Conservation (phyloP, 768 basidiomycete species). For the Lyophyllum shimeji region DNA sequence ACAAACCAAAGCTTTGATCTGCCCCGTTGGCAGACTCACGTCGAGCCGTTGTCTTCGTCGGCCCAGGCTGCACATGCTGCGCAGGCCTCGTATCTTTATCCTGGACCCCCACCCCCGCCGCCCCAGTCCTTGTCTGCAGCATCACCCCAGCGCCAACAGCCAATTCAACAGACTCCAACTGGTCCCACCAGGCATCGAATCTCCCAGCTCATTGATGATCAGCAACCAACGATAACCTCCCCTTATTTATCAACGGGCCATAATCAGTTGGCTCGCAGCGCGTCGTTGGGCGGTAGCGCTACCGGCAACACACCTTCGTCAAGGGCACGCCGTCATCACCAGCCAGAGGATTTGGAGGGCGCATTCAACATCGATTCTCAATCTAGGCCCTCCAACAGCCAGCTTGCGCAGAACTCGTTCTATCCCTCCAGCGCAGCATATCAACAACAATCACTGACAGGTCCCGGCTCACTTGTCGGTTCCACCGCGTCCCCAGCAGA, state of each 20-base stretch:
- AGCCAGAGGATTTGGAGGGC: constrained; percentile 66
- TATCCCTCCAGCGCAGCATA: constrained; percentile 60
- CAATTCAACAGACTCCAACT: constrained; percentile 50
- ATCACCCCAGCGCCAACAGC: constrained; percentile 47
- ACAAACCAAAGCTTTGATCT: constrained; percentile 84
- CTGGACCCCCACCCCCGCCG: constrained; percentile 56
- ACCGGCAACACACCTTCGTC: constrained; percentile 37
- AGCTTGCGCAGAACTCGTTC: constrained; percentile 44
- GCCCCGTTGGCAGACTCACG: constrained; percentile 68
- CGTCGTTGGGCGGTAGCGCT: constrained; percentile 57
- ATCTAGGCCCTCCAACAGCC: constrained; percentile 38
- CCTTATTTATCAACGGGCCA: constrained; percentile 53
- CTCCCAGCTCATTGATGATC: constrained; percentile 66
- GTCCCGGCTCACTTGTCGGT: constrained; percentile 30
- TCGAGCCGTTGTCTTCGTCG: constrained; percentile 52
- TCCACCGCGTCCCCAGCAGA: constrained; percentile 41
- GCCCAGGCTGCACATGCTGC: constrained; percentile 53
- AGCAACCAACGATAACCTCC: constrained; percentile 42
- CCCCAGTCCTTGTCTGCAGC: constrained; percentile 37
- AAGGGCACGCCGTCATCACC: constrained; percentile 63
- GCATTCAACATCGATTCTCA: constrained; percentile 41
- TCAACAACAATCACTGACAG: constrained; percentile 49
- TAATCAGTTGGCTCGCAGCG: constrained; percentile 61
- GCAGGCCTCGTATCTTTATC: constrained; percentile 52
- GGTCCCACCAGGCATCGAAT: constrained; percentile 51